These are phyloP conservation scores for Suillus subluteus DNA, from an alignment of 768 basidiomycete genomes.

Conservation along the genomic window DNA sequence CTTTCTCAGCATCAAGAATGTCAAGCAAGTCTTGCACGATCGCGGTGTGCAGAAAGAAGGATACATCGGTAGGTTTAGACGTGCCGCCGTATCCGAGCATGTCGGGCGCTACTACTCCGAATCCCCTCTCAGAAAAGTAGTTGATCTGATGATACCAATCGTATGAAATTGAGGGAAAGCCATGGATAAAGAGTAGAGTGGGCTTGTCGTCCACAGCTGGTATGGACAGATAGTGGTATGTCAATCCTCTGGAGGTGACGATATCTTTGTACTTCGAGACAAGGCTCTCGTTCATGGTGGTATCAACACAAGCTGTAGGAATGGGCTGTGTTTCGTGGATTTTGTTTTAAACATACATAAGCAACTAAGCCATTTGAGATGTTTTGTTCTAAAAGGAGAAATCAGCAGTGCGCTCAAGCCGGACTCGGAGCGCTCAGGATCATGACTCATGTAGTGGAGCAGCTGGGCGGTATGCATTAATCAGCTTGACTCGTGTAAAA, in stretches of 20 bases:
- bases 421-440: not conserved
- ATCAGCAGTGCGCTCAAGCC: not conserved
- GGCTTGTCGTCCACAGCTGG: slow-evolving; percentile 30
- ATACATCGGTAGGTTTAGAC: slow-evolving; percentile 40
- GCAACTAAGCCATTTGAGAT: not conserved
- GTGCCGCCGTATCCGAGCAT: slow-evolving; percentile 52
- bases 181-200: slow-evolving; percentile 48
- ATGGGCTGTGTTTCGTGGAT: not conserved
- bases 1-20: slow-evolving; percentile 40
- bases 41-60: slow-evolving; percentile 29
- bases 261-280: slow-evolving; percentile 36
- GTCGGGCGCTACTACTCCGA: slow-evolving; percentile 49
- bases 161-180: slow-evolving; percentile 46
- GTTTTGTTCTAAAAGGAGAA: not conserved
- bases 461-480: not conserved
- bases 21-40: slow-evolving; percentile 40
- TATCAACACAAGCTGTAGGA: not conserved
- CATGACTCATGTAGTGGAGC: not conserved
- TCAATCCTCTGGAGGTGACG: slow-evolving; percentile 36
- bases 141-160: slow-evolving; percentile 47
- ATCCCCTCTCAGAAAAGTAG: slow-evolving; percentile 43
- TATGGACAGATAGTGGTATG: slow-evolving; percentile 40
- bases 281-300: slow-evolving; percentile 28
- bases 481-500: not conserved
- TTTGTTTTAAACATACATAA: not conserved